phyloP scores from a whole-genome alignment of 768 basidiomycete genomes.

The Lepiota subincarnata region DNA sequence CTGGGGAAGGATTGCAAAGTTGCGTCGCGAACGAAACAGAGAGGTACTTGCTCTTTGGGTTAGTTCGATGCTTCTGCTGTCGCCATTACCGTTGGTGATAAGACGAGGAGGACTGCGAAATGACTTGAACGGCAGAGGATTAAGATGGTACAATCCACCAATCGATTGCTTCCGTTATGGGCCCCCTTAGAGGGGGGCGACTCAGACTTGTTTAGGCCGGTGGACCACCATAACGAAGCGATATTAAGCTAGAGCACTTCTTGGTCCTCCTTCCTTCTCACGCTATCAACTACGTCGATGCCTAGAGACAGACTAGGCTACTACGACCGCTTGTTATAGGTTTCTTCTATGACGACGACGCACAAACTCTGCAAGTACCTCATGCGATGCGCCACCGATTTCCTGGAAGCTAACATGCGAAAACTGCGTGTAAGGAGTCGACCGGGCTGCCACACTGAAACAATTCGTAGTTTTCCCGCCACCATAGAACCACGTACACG shows the following conservation, averaged over 20 bases:
- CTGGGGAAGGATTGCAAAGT: conserved; percentile 11
- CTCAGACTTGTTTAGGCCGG: conserved; percentile 4
- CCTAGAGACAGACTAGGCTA: conserved; percentile 14
- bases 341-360: conserved; percentile 15
- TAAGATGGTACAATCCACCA: conserved; percentile 15
- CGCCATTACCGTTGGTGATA: conserved; percentile 16
- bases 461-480: too few relatives aligned
- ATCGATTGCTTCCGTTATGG: conserved; percentile 16
- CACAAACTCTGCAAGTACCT: background rate
- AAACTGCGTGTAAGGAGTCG: too few relatives aligned
- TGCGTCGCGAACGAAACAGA: background rate
- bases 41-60: conserved; percentile 13
- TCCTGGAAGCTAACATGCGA: too few relatives aligned
- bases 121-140: conserved; percentile 14
- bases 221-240: conserved; percentile 12
- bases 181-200: conserved; percentile 16
- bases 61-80: conserved; percentile 17
- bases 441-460: too few relatives aligned
- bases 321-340: conserved; percentile 16
- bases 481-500: too few relatives aligned
- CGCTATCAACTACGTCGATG: conserved; percentile 8
- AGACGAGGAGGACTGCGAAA: conserved; percentile 11
- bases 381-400: too few relatives aligned
- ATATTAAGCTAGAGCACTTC: background rate
- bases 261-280: conserved; percentile 15